A percentile compares a stretch with the other conserved stretches of the same genome.
Evolutionary conservation across 306 rosid species (phyloP).

Genomic region (Medicago lupulina): DNA sequence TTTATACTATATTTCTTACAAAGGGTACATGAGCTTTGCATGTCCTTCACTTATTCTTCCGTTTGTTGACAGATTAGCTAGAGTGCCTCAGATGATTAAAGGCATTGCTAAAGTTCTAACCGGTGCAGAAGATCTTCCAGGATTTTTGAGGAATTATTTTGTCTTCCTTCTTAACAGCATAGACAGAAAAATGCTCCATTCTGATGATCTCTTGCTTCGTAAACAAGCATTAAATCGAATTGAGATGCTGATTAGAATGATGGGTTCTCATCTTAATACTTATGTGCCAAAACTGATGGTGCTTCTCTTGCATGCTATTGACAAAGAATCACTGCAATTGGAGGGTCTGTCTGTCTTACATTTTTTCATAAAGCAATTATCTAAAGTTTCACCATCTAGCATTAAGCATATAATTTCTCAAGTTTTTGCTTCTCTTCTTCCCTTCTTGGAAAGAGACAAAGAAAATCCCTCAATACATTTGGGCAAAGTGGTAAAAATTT

Average conservation of each 20-base stretch:
- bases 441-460: constrained; percentile 82
- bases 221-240: constrained; percentile 87
- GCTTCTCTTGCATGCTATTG: constrained; percentile 91
- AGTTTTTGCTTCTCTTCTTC: constrained; percentile 92
- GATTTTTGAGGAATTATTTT: constrained; percentile 87
- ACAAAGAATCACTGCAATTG: constrained; percentile 67
- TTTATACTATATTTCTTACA: constrained; percentile 1
- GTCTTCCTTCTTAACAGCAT: constrained; percentile 87
- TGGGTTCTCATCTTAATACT: constrained; percentile 88
- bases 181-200: constrained; percentile 94
- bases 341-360: constrained; percentile 88
- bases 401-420: constrained; percentile 87
- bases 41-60: constrained; percentile 43
- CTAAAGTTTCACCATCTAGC: constrained; percentile 80
- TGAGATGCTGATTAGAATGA: constrained; percentile 88
- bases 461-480: constrained; percentile 73
- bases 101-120: constrained; percentile 87
- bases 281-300: constrained; percentile 94
- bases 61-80: constrained; percentile 72
- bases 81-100: constrained; percentile 83
- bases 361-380: constrained; percentile 79
- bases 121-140: constrained; percentile 87
- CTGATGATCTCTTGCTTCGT: constrained; percentile 71
- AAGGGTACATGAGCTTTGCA: constrained; percentile 11
- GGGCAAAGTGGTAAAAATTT: constrained; percentile 73